Evolutionary conservation across 1,284 basidiomycete species (phyloP), one percentile per base, ranked within the genome.

Genomic region (Marasmius sp.): DNA sequence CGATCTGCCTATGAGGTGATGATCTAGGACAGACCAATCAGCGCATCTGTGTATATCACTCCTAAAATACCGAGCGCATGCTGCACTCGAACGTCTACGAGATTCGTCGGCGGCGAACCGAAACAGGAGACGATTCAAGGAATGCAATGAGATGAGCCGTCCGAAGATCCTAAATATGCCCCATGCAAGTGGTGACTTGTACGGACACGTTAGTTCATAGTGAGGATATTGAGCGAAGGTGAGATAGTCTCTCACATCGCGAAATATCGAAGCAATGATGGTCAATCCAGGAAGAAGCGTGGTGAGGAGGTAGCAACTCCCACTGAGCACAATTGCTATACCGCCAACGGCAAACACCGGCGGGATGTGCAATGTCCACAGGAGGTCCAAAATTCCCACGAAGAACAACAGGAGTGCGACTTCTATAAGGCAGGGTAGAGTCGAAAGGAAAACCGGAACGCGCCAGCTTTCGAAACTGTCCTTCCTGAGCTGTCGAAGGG

Each of bases 361-460:
- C 20, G 41, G 20, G 38, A 10, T 7, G 39, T 60, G 38, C 18
- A 60, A 43, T 16, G 20, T 43, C 59, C 59, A 60, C 9, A 60
- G 18, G 12, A 60, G 41, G 6, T 60, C 59, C 7, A 60, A 37
- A 14, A 59, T 22, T 18, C 57, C 57, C 3, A 39, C 49, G 33
- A 59, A 49, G 18, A 59, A 59, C n/a, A 59, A 38, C 11, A 59
- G 10, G 1, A 59, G 37, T 6, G 57, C 43, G 5, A 59, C 22
- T 14, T 59, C 41, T 12, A 59, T 33, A 5, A 50, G 57, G 22
- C 39, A 49, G 6, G 57, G 57, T 6, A 51, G 43, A 33, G 22
- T 36, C 14, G 45, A 33, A 6, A 59, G 45, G 27, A 59, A 22
- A 3, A 33, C n/a, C 6, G 43, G 34, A 36, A 59, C 39, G 6